Base-by-base conservation (phyloP, 495 filamentous ascomycete species). In the Penicillium tannophilum region DNA sequence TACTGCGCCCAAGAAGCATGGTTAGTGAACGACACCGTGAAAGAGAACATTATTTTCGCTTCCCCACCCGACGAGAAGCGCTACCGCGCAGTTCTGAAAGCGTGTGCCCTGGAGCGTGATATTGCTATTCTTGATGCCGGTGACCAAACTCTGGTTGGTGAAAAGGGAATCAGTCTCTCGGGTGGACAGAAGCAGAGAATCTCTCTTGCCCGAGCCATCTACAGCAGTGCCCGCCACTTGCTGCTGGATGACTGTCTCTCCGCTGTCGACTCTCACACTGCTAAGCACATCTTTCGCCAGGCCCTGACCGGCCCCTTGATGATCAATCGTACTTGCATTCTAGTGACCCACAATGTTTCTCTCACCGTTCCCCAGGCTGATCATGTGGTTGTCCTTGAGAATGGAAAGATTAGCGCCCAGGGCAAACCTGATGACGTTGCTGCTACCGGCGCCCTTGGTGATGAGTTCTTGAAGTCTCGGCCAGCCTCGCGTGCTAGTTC, bases 181-280 rank as follows among this genome's bases (percentile, higher is more conserved):
- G 95, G 95, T 58, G 94, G 94, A 4, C 94, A 99, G 72, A 99
- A 99, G 74, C 94, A 99, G 74, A 86, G 94, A 55, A 97, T 99
- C 33, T 98, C 95, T 26, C 80, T 99, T 23, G 94, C 94, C 16
- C 85, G 94, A 61, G 94, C 95, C 2, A 78, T 99, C 14, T 99
- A 99, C 71, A 95, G 90, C 58, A 91, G 88, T 72, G 93, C 92
- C 16, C 85, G 86, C 45, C 93, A 99, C 71, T 71, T 99, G 12
- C 82, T 99, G 6, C 77, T 99, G 31, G 94, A 99, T 68, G 94
- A 99, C 72, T 97, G 95, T 62, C 81, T 99, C 49, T 97, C 93
- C 67, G 94, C 94, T 17, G 94, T 99, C n/a, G 94, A 99, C 73
- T 96, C 95, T 8, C 94, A 99, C 65, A 98, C 94, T 1, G 93